phyloP scores from a whole-genome alignment of 805 yeast species.

The Teunomyces cretensis region DNA sequence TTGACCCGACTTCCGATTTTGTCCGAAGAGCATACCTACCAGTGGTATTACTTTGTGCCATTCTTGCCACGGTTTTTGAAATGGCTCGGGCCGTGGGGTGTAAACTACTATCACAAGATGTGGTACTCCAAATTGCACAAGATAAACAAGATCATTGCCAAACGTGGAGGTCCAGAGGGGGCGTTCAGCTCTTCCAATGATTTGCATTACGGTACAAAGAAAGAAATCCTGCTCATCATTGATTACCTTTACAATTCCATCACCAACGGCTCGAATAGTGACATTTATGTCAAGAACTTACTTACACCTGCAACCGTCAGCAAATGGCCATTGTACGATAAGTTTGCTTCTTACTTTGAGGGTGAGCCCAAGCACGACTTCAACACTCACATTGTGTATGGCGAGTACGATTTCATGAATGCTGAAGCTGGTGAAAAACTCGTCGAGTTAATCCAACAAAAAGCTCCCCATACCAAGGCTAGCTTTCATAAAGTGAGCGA shows the following conservation, averaged over 20 bases:
- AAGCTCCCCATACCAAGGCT: slow-evolving; percentile 11
- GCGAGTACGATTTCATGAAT: slow-evolving; percentile 76
- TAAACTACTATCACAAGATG: slow-evolving; percentile 33
- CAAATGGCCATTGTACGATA: slow-evolving; percentile 64
- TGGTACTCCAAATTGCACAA: slow-evolving; percentile 43
- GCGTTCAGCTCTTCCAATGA: slow-evolving; percentile 27
- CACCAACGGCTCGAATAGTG: slow-evolving; percentile 38
- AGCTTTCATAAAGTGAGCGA: slow-evolving; percentile 27
- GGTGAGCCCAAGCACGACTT: slow-evolving; percentile 18
- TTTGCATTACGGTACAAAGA: slow-evolving; percentile 36
- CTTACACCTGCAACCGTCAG: slow-evolving; percentile 62
- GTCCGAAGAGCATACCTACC: slow-evolving; percentile 24
- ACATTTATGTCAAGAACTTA: slow-evolving; percentile 45
- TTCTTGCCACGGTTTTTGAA: slow-evolving; percentile 51
- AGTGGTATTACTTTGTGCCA: slow-evolving; percentile 42
- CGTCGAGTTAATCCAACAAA: slow-evolving; percentile 11
- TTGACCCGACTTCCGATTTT: slow-evolving; percentile 48
- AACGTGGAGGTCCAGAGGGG: slow-evolving; percentile 28
- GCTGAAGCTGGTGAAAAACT: slow-evolving; percentile 48
- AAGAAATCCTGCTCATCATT: slow-evolving; percentile 34
- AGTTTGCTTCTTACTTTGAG: slow-evolving; percentile 36
- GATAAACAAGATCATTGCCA: slow-evolving; percentile 33
- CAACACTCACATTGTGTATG: slow-evolving; percentile 54
- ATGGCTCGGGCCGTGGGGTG: slow-evolving; percentile 45
- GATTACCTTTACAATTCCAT: slow-evolving; percentile 44